Base-by-base conservation (phyloP, 192 early-diverging fungal species). In the Linnemannia elongata region DNA sequence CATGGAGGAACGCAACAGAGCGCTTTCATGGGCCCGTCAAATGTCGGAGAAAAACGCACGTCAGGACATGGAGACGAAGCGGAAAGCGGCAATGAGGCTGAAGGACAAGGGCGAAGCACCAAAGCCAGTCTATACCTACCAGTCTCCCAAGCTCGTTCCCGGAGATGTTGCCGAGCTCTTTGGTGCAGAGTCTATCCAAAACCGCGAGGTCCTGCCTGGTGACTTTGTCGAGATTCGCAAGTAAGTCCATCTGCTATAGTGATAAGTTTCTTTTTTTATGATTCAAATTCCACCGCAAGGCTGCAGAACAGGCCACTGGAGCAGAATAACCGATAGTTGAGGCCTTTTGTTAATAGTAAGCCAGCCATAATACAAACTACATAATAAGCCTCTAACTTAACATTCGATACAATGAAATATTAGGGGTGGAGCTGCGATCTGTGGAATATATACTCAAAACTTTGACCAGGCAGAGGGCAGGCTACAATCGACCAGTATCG, bases 151-250 rank as follows among this genome's bases (percentile, higher is more conserved):
- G 39, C 24, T 52, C 22, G 39, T 57, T 4, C 57, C 39, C 39
- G 79, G 83, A 15, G 74, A 86, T 24, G 38, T 86, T 24, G 52
- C 41, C 38, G 41, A 81, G 0, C 75, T 86, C 22, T 86, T 86
- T 79, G 75, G 74, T 1, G 44, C 74, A 27, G 83, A 80, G 1
- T 72, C 73, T 10, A 57, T 77, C 18, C 83, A 86, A 71, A 77
- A 86, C 39, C 83, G 83, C 0, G 75, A 52, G 8, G 83, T 86
- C 4, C 75, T 76, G 1, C 78, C 83, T 1, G 83, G 83, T 30
- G 83, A 86, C 71, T 86, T 86, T 77, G 83, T 86, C 38, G 83
- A 86, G 27, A 63, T 86, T 36, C 78, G 83, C 54, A 80, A 54
- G 83, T 86, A 77, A 33, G 57, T 9, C 7, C 30, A 24, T 15